phyloP scores from a whole-genome alignment of 2,329 filamentous ascomycete genomes.

The Didymella keratinophila region DNA sequence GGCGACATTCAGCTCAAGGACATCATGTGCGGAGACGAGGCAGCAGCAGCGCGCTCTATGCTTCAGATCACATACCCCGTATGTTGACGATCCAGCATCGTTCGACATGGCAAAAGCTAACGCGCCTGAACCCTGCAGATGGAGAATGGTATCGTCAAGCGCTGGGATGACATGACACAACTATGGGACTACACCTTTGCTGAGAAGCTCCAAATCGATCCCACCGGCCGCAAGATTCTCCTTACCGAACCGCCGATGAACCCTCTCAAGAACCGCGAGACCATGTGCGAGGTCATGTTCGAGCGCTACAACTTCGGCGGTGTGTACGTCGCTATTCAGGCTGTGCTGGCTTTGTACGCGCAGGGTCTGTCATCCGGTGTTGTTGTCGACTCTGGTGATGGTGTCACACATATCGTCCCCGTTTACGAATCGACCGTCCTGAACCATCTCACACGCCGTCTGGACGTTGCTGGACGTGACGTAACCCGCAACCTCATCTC shows the following conservation, averaged over 20 bases:
- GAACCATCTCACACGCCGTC: constrained; percentile 91
- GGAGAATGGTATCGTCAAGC: constrained; percentile 99
- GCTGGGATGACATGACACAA: constrained; percentile 99
- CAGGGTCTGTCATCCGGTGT: constrained; percentile 87
- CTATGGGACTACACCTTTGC: constrained; percentile 99
- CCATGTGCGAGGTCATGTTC: constrained; percentile 99
- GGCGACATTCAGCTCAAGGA: constrained; percentile 83
- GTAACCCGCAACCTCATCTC: constrained; percentile 99
- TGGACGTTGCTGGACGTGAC: constrained; percentile 95
- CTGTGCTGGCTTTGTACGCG: constrained; percentile 92
- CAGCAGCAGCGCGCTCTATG: constrained; percentile 93
- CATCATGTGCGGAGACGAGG: constrained; percentile 99
- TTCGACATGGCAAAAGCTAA: constrained; percentile 38
- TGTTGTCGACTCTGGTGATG: constrained; percentile 98
- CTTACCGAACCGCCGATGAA: constrained; percentile 98
- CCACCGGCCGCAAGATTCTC: constrained; percentile 92
- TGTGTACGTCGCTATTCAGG: constrained; percentile 97
- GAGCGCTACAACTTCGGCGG: constrained; percentile 95
- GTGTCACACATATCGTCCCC: constrained; percentile 97
- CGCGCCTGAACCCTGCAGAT: constrained; percentile 64
- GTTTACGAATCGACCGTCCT: constrained; percentile 98
- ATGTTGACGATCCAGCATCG: constrained; percentile 45
- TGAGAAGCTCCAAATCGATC: constrained; percentile 95
- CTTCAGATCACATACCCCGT: constrained; percentile 96
- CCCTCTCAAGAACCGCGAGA: constrained; percentile 92